phyloP scores from a whole-genome alignment of 2,329 filamentous ascomycete species.

The Clonostachys rhizophaga region DNA sequence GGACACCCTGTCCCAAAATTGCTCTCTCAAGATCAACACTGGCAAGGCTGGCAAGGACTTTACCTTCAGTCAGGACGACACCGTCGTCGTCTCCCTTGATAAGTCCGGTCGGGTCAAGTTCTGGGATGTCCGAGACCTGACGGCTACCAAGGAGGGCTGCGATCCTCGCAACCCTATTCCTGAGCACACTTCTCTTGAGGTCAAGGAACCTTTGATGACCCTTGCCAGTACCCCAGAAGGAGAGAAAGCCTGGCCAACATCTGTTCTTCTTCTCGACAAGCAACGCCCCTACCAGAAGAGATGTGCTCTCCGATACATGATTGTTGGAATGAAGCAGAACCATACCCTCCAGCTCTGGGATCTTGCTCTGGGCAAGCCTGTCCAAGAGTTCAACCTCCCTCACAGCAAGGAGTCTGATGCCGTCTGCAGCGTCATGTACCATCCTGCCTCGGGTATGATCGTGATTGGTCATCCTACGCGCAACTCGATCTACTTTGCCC shows the following conservation, averaged over 20 bases:
- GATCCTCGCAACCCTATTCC: constrained; percentile 47
- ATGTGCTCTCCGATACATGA: constrained; percentile 86
- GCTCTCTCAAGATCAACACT: constrained; percentile 88
- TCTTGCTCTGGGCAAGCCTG: constrained; percentile 87
- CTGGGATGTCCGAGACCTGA: constrained; percentile 90
- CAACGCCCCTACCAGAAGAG: constrained; percentile 88
- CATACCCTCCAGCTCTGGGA: constrained; percentile 99
- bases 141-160: constrained; percentile 44
- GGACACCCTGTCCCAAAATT: constrained; percentile 81
- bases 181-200: constrained; percentile 60
- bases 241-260: constrained; percentile 96
- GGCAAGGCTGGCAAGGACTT: constrained; percentile 99
- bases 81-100: constrained; percentile 88
- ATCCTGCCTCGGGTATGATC: constrained; percentile 87
- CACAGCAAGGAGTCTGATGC: constrained; percentile 95
- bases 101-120: constrained; percentile 96
- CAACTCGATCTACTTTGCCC: constrained; percentile 96
- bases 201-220: constrained; percentile 82
- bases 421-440: constrained; percentile 96
- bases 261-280: constrained; percentile 94
- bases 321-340: constrained; percentile 98
- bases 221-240: constrained; percentile 80
- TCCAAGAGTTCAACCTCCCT: constrained; percentile 94
- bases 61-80: constrained; percentile 94
- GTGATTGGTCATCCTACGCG: constrained; percentile 92